Percentiles rank a stretch among this genome's conserved stretches.
These are phyloP conservation scores for Cladophialophora psammophila DNA, from an alignment of 2,329 filamentous ascomycete genomes.

Conservation along the genomic window DNA sequence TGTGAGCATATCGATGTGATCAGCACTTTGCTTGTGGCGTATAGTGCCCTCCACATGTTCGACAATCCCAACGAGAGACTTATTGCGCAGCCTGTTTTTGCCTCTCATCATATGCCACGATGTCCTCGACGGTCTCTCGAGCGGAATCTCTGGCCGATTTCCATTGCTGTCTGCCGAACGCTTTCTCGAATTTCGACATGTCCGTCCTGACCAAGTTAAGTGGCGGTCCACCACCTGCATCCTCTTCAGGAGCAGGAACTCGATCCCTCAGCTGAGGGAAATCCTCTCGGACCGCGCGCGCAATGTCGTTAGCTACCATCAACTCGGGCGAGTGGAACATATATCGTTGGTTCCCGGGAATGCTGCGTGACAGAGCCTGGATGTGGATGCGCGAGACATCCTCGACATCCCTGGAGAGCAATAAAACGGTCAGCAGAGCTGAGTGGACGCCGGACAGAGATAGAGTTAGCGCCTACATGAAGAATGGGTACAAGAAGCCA, in stretches of 20 bases:
- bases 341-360: slow-evolving; percentile 25
- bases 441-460: not conserved
- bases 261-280: slow-evolving; percentile 23
- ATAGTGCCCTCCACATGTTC: not conserved
- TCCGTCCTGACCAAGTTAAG: slow-evolving; percentile 23
- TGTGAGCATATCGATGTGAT: not conserved
- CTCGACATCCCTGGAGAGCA: slow-evolving; percentile 20
- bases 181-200: slow-evolving; percentile 21
- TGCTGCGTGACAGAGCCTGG: slow-evolving; percentile 15
- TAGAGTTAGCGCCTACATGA: slow-evolving; percentile 16
- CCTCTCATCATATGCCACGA: slow-evolving; percentile 16
- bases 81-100: not conserved
- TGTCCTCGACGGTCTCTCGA: slow-evolving; percentile 27
- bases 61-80: not conserved
- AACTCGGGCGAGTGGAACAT: slow-evolving; percentile 22
- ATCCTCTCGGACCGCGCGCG: slow-evolving; percentile 15
- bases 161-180: slow-evolving; percentile 20
- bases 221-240: not conserved
- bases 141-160: slow-evolving; percentile 19
- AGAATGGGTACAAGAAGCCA: slow-evolving; percentile 21
- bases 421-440: not conserved
- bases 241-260: slow-evolving; percentile 18
- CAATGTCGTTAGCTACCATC: slow-evolving; percentile 13
- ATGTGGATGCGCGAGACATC: slow-evolving; percentile 24
- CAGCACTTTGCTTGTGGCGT: not conserved